Conservation (phyloP, 2,329 filamentous ascomycete genomes). For the Cladosporium sp. region DNA sequence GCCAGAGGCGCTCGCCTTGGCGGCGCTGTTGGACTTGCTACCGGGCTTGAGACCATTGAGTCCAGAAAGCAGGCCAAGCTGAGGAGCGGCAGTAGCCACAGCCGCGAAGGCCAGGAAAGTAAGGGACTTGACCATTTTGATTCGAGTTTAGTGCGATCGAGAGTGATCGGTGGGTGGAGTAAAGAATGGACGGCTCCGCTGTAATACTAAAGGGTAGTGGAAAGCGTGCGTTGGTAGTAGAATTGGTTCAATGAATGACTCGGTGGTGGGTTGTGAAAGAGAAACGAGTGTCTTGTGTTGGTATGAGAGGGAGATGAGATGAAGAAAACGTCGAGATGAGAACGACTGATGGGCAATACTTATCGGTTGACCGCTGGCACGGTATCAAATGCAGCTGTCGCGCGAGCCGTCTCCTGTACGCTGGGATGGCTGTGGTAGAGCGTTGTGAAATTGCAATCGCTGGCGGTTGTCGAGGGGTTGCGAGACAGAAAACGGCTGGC, state of each 20-base stretch:
- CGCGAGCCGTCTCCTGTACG: not conserved
- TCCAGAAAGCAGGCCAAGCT: not conserved
- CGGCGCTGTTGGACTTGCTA: not conserved
- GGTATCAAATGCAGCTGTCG: not conserved
- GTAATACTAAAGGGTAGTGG: not conserved
- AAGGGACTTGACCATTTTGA: constrained; percentile 4
- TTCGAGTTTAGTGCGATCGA: not conserved
- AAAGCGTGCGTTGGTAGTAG: constrained; percentile 4
- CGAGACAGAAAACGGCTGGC: constrained; percentile 6
- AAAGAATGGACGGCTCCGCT: not conserved
- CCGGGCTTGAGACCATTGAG: not conserved
- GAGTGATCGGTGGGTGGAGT: not conserved
- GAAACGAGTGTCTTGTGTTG: constrained; percentile 3
- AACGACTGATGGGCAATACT: constrained; percentile 6
- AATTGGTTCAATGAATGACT: not conserved
- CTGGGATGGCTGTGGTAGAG: not conserved
- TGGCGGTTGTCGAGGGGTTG: not conserved
- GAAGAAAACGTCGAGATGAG: constrained; percentile 2
- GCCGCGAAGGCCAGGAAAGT: constrained; percentile 5
- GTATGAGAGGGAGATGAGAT: constrained; percentile 4
- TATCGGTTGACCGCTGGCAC: not conserved
- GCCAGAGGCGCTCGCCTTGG: not conserved
- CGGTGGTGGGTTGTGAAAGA: not conserved
- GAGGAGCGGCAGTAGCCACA: constrained; percentile 5
- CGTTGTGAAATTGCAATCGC: constrained; percentile 3